phyloP scores from a whole-genome alignment of 306 rosid genomes.

The Trichosanthes cucumerina region DNA sequence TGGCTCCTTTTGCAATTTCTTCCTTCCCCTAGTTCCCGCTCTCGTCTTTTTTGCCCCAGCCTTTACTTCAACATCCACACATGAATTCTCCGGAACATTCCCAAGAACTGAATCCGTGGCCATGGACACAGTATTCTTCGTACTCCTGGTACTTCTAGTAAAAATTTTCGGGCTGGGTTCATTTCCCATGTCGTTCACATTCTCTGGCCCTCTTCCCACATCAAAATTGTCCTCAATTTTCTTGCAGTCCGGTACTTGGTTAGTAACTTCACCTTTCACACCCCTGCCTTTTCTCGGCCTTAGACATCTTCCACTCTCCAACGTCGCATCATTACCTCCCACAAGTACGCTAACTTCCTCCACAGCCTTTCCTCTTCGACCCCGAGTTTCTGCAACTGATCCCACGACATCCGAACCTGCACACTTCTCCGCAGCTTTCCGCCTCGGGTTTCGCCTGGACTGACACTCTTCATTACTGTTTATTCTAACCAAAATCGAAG shows the following conservation, averaged over 20 bases:
- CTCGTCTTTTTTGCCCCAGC: constrained; percentile 22
- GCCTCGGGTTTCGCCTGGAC: constrained; percentile 38
- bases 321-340: not conserved
- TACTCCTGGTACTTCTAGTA: constrained; percentile 17
- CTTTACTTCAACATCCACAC: constrained; percentile 19
- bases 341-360: constrained; percentile 5
- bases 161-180: not conserved
- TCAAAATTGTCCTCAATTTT: not conserved
- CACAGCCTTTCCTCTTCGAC: constrained; percentile 16
- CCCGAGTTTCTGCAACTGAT: constrained; percentile 1
- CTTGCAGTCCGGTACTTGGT: constrained; percentile 1
- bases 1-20: constrained; percentile 19
- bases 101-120: not conserved
- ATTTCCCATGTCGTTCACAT: not conserved
- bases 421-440: constrained; percentile 17
- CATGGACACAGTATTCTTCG: constrained; percentile 14
- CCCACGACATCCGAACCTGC: not conserved
- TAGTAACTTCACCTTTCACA: constrained; percentile 7
- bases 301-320: constrained; percentile 11
- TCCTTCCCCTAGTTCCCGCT: constrained; percentile 20
- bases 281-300: constrained; percentile 23
- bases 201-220: not conserved
- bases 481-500: constrained; percentile 38
- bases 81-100: constrained; percentile 18
- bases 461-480: constrained; percentile 9